A percentile compares a stretch with the other conserved stretches of the same genome.
Conservation (phyloP, 2,329 filamentous ascomycete genomes). For the Diaporthe destruens region DNA sequence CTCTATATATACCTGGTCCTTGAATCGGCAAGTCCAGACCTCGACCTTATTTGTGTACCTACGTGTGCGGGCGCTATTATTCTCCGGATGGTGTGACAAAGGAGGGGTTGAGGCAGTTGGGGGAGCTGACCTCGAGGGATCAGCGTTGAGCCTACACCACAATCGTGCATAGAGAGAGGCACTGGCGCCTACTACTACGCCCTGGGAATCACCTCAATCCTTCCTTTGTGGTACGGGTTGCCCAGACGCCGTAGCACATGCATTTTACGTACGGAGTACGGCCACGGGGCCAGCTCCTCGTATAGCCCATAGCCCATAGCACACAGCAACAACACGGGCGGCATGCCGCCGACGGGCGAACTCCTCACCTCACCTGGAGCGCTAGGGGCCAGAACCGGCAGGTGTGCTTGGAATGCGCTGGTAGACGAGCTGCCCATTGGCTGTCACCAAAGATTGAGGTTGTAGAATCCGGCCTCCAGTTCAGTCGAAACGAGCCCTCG, state of each 20-base stretch:
- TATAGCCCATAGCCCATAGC: background rate
- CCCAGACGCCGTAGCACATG: conserved; percentile 8
- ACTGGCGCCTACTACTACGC: background rate
- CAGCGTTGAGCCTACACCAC: conserved; percentile 21
- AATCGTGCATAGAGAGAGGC: background rate
- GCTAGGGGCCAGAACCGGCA: conserved; percentile 34
- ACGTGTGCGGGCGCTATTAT: conserved; percentile 33
- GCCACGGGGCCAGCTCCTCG: background rate
- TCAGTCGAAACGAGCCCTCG: conserved; percentile 33
- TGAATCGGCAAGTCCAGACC: conserved; percentile 42
- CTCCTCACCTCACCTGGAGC: conserved; percentile 18
- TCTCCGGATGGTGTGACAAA: conserved; percentile 36
- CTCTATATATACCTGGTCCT: conserved; percentile 30
- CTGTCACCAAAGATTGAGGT: conserved; percentile 29
- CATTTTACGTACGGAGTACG: background rate
- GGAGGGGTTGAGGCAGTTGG: conserved; percentile 12
- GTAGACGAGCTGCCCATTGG: conserved; percentile 27
- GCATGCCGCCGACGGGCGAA: conserved; percentile 7
- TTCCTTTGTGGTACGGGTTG: conserved; percentile 15
- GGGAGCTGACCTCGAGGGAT: conserved; percentile 20
- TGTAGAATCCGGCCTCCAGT: conserved; percentile 26
- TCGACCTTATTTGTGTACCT: conserved; percentile 35
- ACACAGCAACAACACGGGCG: background rate
- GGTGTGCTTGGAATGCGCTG: conserved; percentile 37
- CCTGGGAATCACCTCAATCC: conserved; percentile 14